Evolutionary conservation across 2,329 filamentous ascomycete genomes (phyloP).

Genomic region (Botrytis elliptica): DNA sequence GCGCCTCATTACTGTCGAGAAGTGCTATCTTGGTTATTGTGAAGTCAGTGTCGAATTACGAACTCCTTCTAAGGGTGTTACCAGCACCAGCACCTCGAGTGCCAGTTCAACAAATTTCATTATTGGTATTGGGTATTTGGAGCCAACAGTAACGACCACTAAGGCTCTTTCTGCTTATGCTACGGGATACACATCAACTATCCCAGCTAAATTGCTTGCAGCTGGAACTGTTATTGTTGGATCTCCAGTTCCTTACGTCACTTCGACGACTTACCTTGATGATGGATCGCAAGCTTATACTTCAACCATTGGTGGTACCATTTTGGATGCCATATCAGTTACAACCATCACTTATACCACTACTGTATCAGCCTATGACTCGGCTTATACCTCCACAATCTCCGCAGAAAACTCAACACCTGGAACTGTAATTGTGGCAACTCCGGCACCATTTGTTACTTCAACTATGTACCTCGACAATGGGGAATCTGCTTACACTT

Average conservation of each 20-base stretch:
- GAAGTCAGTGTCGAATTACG: not conserved
- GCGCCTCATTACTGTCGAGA: not conserved
- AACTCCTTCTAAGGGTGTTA: not conserved
- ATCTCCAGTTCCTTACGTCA: not conserved
- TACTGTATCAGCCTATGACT: not conserved
- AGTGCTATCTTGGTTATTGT: not conserved
- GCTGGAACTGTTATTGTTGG: not conserved
- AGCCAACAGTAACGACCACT: not conserved
- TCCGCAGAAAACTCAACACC: not conserved
- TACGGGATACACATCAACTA: not conserved
- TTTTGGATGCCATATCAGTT: not conserved
- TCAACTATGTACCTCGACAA: not conserved
- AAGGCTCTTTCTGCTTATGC: not conserved
- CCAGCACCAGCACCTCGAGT: not conserved
- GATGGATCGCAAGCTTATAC: not conserved
- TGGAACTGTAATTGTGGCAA: not conserved
- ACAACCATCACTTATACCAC: not conserved
- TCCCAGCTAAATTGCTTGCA: not conserved
- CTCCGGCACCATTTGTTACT: not conserved
- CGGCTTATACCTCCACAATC: not conserved
- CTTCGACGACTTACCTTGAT: not conserved
- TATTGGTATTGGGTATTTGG: not conserved
- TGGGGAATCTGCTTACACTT: not conserved
- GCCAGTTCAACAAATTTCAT: not conserved
- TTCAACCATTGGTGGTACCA: not conserved